Percentiles rank a stretch among this genome's conserved stretches.
phyloP scores from a whole-genome alignment of 768 basidiomycete genomes.

The Tulasnella sp. region DNA sequence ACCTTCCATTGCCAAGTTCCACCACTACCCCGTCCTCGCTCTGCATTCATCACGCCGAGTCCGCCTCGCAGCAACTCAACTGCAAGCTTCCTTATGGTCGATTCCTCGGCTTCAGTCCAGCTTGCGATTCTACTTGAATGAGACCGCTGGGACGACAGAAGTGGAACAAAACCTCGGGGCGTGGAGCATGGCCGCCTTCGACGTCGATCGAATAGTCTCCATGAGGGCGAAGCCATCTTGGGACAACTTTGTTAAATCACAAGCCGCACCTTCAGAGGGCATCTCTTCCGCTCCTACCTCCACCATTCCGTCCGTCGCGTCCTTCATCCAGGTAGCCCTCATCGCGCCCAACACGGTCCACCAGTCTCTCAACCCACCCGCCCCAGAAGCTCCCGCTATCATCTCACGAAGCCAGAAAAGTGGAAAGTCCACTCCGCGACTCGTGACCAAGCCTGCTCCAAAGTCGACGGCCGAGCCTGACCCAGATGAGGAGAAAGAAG shows the following conservation, averaged over 20 bases:
- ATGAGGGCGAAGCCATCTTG: slow-evolving; percentile 58
- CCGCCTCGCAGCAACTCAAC: slow-evolving; percentile 59
- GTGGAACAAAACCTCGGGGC: slow-evolving; percentile 65
- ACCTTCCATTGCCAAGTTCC: slow-evolving; percentile 56
- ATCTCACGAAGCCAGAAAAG: not conserved
- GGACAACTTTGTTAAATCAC: slow-evolving; percentile 41
- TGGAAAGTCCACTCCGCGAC: not conserved
- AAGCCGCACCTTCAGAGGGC: not conserved
- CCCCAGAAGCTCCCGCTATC: slow-evolving; percentile 32
- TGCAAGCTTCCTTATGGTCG: slow-evolving; percentile 69
- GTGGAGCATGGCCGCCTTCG: slow-evolving; percentile 74
- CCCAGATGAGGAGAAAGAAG: slow-evolving; percentile 67
- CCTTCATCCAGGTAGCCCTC: slow-evolving; percentile 58
- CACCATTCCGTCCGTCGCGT: slow-evolving; percentile 44
- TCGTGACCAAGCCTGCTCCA: not conserved
- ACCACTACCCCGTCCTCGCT: slow-evolving; percentile 82
- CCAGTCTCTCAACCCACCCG: slow-evolving; percentile 62
- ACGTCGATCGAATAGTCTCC: slow-evolving; percentile 68
- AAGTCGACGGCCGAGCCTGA: slow-evolving; percentile 43
- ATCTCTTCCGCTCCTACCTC: not conserved
- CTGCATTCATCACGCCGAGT: slow-evolving; percentile 80
- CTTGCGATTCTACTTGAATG: slow-evolving; percentile 58
- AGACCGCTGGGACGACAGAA: slow-evolving; percentile 55
- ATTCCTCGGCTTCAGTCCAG: slow-evolving; percentile 53
- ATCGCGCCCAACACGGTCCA: slow-evolving; percentile 67